Evolutionary conservation across 371 early-diverging fungal species (phyloP).

Genomic region (Actinomortierella wolfii): DNA sequence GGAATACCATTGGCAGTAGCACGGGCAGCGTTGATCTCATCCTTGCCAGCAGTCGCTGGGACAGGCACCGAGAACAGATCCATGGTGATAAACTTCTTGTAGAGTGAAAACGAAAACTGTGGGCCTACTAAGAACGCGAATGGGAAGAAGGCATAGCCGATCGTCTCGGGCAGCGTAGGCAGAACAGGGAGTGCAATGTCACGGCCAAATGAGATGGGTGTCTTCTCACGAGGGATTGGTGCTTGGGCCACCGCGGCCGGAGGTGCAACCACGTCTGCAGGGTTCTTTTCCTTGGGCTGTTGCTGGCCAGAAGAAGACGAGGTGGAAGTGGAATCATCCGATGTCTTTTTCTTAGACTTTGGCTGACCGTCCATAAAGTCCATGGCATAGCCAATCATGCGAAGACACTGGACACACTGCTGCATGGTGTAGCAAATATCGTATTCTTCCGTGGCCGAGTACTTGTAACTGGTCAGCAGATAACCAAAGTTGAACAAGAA

Average conservation of each 20-base stretch:
- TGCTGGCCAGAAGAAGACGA: too few relatives aligned
- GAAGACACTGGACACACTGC: conserved; percentile 73
- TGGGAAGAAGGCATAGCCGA: conserved; percentile 67
- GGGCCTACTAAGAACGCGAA: conserved; percentile 75
- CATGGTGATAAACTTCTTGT: conserved; percentile 56
- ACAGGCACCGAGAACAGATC: conserved; percentile 38
- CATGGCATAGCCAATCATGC: conserved; percentile 74
- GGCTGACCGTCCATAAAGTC: conserved; percentile 67
- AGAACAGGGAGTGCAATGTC: conserved; percentile 43
- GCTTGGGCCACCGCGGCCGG: conserved; percentile 7
- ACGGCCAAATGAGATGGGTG: conserved; percentile 44
- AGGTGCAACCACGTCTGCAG: neutral
- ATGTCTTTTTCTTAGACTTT: conserved; percentile 13
- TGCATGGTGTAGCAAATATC: conserved; percentile 77
- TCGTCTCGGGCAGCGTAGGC: conserved; percentile 55
- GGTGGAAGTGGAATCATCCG: neutral
- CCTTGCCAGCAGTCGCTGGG: conserved; percentile 36
- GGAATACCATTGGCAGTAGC: conserved; percentile 46
- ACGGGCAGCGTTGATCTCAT: conserved; percentile 45
- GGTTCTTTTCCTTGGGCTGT: conserved; percentile 5
- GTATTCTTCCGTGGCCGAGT: conserved; percentile 60
- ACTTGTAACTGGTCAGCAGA: conserved; percentile 60
- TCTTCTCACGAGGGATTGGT: conserved; percentile 23
- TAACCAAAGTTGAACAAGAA: conserved; percentile 70
- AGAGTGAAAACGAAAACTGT: conserved; percentile 73